Base-by-base conservation (phyloP, 2,329 filamentous ascomycete species). In the Colletotrichum caudatum region DNA sequence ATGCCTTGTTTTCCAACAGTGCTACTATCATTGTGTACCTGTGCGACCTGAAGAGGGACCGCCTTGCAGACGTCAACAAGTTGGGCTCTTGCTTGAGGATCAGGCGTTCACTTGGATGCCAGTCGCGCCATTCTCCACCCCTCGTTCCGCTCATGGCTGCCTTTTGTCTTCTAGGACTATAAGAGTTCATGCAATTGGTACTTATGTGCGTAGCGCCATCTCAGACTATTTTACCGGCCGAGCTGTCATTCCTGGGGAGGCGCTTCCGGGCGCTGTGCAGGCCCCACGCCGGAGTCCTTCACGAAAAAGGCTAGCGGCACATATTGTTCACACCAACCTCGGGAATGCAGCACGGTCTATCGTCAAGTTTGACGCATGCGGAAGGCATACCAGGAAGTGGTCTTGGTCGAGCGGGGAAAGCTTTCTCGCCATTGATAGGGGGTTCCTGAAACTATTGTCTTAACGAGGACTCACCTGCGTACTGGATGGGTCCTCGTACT, bases 311-410 rank as follows among this genome's bases (percentile, higher is more conserved):
- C 11, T 54, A 64, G 65, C 65, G 53, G 44, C 29, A 23, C 46
- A 44, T 50, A 44, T 63, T 54, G 46, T 63, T 59, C 53, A 44
- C 59, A 33, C 58, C 59, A 64, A 48, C 50, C 23, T 71, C 59
- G 65, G 69, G 69, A 69, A 69, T 63, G 53, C 12, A 63, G 65
- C 59, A 59, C 65, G 46, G 59, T 51, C 53, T 48, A 64, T 59
- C 54, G 59, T 35, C 56, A 44, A 29, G 20, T 23, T 71, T 9
- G 65, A 64, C 59, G 65, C 57, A 69, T 53, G 59, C 65, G 65
- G 69, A 69, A 54, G 33, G 60, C 46, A 62, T 39, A 50, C 46
- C 33, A 29, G 11, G 35, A 33, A 50, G 33, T 29, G 29, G 18
- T 56, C 51, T 46, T 16, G 37, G 46, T 53, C 12, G 26, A 18